Base-by-base conservation (phyloP, 352 stramenopile genomes). In the Pythium periplocum region DNA sequence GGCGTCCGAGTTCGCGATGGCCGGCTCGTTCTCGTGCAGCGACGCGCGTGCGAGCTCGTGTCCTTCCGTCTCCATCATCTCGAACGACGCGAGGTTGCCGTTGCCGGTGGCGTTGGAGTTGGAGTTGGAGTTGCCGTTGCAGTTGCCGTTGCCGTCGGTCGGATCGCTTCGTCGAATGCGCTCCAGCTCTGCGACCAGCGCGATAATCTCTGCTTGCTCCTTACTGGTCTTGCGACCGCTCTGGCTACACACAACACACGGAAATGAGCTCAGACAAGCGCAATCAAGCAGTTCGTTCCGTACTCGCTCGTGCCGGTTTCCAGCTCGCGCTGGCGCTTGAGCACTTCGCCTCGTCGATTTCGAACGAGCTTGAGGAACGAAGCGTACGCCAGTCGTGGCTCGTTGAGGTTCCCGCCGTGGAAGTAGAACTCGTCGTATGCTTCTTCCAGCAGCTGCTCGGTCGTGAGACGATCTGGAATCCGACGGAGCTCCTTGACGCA, bases 371-470 rank as follows among this genome's bases (percentile, higher is more conserved):
- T 87, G 17, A 86, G 54, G 52, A 89, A 89, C 4, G 75, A 68
- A 5, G 71, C 39, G 62, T 89, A 87, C 10, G 43, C 62, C 38
- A 89, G 63, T 34, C 74, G 65, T 32, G 68, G 73, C 48, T 89
- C 78, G 53, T 73, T 74, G 6, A 83, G 41, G 47, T 69, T 78
- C 17, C 78, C 78, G 41, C 75, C 75, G 42, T 81, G 69, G 47
- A 83, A 77, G 50, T 82, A 84, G 49, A 84, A 89, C 66, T 86
- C 75, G 57, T 84, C 75, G 53, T 87, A 86, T 3, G 64, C 78
- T 26, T 86, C 69, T 40, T 81, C 67, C n/a, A 87, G 64, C 38
- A 89, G 41, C 37, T 83, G 75, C 59, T 87, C 75, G 6, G 78
- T 89, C 33, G 61, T 73, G 11, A 59, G 32, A 3, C 73, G 64